Conservation (phyloP, 2,329 filamentous ascomycete species). For the Trichoderma lentiforme region DNA sequence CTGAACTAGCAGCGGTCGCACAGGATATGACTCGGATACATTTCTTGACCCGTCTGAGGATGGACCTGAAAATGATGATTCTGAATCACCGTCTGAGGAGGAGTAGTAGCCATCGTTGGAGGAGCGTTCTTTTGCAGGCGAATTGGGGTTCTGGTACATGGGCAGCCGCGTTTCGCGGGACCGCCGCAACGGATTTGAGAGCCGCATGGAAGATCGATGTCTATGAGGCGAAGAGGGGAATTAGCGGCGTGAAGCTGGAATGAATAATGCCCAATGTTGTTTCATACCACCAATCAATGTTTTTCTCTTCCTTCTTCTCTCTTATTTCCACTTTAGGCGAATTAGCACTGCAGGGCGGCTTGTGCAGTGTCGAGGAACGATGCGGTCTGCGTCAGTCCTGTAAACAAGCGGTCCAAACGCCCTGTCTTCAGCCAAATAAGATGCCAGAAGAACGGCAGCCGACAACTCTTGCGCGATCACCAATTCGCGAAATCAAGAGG, state of each 20-base stretch:
- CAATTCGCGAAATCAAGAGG: neutral
- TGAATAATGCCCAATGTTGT: neutral
- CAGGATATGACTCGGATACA: constrained; percentile 43
- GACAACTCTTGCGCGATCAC: neutral
- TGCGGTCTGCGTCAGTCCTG: neutral
- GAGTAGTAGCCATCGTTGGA: constrained; percentile 50
- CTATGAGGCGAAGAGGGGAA: neutral
- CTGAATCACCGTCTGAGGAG: constrained; percentile 45
- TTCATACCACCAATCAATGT: neutral
- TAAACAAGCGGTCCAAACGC: neutral
- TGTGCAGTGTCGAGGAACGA: neutral
- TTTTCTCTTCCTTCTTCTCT: neutral
- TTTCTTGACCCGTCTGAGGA: constrained; percentile 54
- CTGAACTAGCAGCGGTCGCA: constrained; percentile 44
- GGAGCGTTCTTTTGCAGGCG: constrained; percentile 47
- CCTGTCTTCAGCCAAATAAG: neutral
- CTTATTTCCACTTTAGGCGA: neutral
- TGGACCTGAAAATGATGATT: constrained; percentile 43
- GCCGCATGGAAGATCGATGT: constrained; percentile 41
- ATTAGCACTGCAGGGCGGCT: neutral
- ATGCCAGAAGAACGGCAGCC: neutral
- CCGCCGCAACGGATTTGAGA: constrained; percentile 47
- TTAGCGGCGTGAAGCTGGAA: neutral
- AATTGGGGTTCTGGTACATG: constrained; percentile 45
- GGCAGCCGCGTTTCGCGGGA: constrained; percentile 48